These are phyloP conservation scores for Fagopyrum esculentum DNA, from an alignment of 148 eudicot genomes.

Conservation along the genomic window DNA sequence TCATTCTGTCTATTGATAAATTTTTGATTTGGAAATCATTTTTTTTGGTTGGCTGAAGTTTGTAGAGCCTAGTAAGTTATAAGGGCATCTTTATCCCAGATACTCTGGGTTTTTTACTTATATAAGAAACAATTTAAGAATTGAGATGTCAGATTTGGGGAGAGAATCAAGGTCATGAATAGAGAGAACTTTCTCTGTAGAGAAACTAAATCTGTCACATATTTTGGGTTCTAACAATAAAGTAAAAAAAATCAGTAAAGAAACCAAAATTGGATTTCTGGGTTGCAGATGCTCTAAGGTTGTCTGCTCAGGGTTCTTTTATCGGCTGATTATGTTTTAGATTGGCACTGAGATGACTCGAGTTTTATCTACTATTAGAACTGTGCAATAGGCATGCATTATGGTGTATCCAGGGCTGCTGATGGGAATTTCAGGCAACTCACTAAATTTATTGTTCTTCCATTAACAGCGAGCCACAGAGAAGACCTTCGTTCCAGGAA, in stretches of 20 bases:
- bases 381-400: neutral
- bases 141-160: too few species aligned
- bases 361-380: neutral
- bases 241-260: too few species aligned
- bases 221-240: too few species aligned
- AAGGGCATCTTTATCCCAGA: too few species aligned
- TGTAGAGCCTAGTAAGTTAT: neutral
- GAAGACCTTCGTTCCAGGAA: constrained; percentile 81
- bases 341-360: neutral
- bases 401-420: neutral
- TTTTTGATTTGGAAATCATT: too few species aligned
- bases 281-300: neutral
- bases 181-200: too few species aligned
- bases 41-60: neutral
- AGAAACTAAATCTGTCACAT: too few species aligned
- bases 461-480: constrained; percentile 59
- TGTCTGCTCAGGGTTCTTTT: neutral
- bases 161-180: too few species aligned
- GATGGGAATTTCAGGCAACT: neutral
- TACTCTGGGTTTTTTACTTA: too few species aligned
- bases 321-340: neutral
- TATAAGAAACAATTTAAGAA: too few species aligned
- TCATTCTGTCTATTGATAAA: too few species aligned
- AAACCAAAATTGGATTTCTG: too few species aligned
- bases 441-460: neutral